Evolutionary conservation across 2,329 filamentous ascomycete species (phyloP).

Genomic region (Epicoccum sorghinum): DNA sequence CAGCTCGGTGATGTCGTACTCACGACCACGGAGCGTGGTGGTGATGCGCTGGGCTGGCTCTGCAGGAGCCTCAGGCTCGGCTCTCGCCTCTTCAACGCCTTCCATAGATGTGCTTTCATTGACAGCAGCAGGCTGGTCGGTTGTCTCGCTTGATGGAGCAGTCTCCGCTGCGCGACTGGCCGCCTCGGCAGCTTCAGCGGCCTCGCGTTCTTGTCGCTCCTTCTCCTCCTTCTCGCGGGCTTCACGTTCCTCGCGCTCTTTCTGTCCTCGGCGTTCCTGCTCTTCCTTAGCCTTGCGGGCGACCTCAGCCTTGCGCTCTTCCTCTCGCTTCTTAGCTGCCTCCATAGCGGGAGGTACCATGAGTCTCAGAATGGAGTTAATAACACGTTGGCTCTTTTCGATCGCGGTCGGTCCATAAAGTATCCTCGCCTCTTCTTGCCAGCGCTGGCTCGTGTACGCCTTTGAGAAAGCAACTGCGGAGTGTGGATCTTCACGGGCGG

Average conservation of each 20-base stretch:
- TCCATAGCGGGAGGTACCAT: constrained; percentile 86
- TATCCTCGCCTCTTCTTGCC: constrained; percentile 88
- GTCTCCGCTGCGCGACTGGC: constrained; percentile 44
- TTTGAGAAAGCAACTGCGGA: constrained; percentile 78
- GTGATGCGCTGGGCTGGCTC: constrained; percentile 64
- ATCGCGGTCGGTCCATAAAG: constrained; percentile 73
- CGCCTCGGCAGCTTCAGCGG: constrained; percentile 46
- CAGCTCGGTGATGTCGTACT: constrained; percentile 90
- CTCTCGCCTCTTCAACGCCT: constrained; percentile 65
- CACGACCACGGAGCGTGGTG: constrained; percentile 82
- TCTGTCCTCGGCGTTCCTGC: constrained; percentile 66
- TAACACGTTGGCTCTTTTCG: constrained; percentile 72
- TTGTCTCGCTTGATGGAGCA: constrained; percentile 22
- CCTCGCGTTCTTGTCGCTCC: constrained; percentile 49
- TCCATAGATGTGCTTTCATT: constrained; percentile 69
- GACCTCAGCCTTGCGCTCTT: constrained; percentile 75
- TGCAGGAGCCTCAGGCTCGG: constrained; percentile 44
- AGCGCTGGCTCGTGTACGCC: constrained; percentile 74
- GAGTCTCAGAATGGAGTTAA: constrained; percentile 71
- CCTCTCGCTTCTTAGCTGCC: constrained; percentile 74
- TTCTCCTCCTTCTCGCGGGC: constrained; percentile 57
- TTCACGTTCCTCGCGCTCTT: constrained; percentile 63
- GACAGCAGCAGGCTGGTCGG: constrained; percentile 47
- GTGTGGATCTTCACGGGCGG: constrained; percentile 64
- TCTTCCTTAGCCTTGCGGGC: constrained; percentile 67